phyloP scores from a whole-genome alignment of 108 stramenopile species.

The Pseudonitzschia pungens region DNA sequence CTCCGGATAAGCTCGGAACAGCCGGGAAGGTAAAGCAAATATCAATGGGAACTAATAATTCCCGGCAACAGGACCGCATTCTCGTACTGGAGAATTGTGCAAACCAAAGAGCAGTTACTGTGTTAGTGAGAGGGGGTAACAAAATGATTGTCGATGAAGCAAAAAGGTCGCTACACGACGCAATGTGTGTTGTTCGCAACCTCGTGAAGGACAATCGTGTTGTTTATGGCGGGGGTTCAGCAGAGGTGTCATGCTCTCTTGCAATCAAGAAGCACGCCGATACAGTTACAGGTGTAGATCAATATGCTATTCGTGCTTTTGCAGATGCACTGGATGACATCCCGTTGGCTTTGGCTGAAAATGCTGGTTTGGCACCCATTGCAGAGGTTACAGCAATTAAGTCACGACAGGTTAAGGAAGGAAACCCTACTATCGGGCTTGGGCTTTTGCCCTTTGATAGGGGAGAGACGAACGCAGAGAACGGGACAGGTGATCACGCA shows the following conservation, averaged over 20 bases:
- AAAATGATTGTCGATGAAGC: constrained; percentile 99
- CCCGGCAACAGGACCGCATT: constrained; percentile 80
- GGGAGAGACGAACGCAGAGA: constrained; percentile 48
- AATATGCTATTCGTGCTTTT: constrained; percentile 99
- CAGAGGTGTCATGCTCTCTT: constrained; percentile 97
- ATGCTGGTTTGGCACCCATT: constrained; percentile 95
- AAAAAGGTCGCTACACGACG: constrained; percentile 99
- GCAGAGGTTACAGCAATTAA: constrained; percentile 96
- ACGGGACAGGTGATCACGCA: constrained; percentile 43
- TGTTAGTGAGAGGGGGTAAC: constrained; percentile 97
- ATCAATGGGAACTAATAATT: constrained; percentile 93
- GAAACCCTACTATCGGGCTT: constrained; percentile 88
- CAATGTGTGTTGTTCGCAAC: constrained; percentile 99
- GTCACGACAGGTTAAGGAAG: constrained; percentile 87
- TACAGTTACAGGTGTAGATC: constrained; percentile 92
- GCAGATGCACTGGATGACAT: constrained; percentile 99
- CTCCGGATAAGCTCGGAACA: constrained; percentile 92
- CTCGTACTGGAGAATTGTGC: constrained; percentile 95
- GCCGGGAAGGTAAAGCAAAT: constrained; percentile 94
- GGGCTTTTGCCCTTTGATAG: constrained; percentile 63
- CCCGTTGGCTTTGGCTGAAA: constrained; percentile 99
- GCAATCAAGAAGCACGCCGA: constrained; percentile 92
- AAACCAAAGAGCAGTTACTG: constrained; percentile 96
- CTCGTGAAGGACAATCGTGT: constrained; percentile 97
- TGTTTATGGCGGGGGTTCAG: constrained; percentile 98